Base-by-base conservation (phyloP, 2,329 filamentous ascomycete species). In the Byssochlamys sp. region DNA sequence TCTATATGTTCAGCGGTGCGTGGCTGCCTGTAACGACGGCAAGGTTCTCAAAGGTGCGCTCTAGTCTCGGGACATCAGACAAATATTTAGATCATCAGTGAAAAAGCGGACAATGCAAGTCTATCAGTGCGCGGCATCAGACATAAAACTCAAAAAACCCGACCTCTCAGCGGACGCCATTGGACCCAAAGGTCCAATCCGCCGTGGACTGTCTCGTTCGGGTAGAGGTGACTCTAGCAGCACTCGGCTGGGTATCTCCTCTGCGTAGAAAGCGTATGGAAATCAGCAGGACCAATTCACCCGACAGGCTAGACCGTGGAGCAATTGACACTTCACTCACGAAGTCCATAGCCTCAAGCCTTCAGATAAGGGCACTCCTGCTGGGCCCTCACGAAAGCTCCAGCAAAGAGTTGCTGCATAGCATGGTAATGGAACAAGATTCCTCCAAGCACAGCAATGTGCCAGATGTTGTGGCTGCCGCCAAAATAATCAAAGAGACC, bases 351-450 rank as follows among this genome's bases (percentile, higher is more conserved):
- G 27, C 27, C 11, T 55, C 35, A 55, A n/a, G n/a, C 39, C n/a
- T 64, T 61, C 57, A 72, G 53, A 48, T 67, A 68, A 10, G 70
- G 72, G 48, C 73, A 76, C 61, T 76, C 72, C 24, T 71, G 79
- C 69, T 84, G 71, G 1, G 87, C 88, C 59, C 87, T 81, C 63
- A 79, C 75, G 73, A 92, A 92, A 10, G 89, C 89, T 48, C 81
- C 82, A 3, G 87, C 81, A 69, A 99, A 99, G 73, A 99, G 94
- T 57, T 91, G 84, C 73, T 96, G 89, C 92, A 99, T 96, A 19
- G 94, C 94, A 25, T 83, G 81, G 75, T 97, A 99, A 73, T 99
- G 94, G 72, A 96, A 97, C n/a, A 97, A 74, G 58, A 99, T 99
- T 10, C 94, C 94, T 14, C 91, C 90, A 28, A 99, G 78, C 10